phyloP scores from a whole-genome alignment of 1,139 yeast species.

The Ogataea hybrid region DNA sequence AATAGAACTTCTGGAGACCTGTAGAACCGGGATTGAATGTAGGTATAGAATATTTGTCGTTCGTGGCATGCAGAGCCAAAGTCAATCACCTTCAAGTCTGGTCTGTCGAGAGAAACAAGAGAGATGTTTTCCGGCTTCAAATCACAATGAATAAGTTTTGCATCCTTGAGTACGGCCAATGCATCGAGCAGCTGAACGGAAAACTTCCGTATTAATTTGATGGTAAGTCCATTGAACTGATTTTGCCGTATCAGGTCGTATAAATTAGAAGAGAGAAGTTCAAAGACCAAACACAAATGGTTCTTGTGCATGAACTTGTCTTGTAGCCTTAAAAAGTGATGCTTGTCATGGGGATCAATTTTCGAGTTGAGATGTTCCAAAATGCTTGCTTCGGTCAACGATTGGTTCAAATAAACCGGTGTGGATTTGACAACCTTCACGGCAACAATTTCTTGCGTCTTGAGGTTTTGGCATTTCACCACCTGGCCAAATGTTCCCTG shows the following conservation, averaged over 20 bases:
- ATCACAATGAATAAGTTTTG: conserved; percentile 92
- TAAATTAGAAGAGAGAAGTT: conserved; percentile 79
- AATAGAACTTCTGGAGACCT: conserved; percentile 93
- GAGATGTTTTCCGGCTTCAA: conserved; percentile 94
- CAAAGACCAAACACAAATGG: conserved; percentile 91
- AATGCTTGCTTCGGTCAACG: conserved; percentile 85
- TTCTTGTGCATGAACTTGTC: conserved; percentile 93
- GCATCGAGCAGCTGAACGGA: conserved; percentile 82
- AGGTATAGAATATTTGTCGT: conserved; percentile 84
- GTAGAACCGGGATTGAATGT: conserved; percentile 93
- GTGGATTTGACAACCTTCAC: conserved; percentile 92
- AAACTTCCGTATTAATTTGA: conserved; percentile 74
- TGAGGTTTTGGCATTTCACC: conserved; percentile 90
- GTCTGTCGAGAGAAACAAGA: conserved; percentile 76
- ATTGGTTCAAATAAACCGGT: conserved; percentile 89
- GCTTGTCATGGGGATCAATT: conserved; percentile 65
- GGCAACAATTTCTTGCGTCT: conserved; percentile 87
- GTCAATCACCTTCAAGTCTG: conserved; percentile 90
- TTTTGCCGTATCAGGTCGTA: conserved; percentile 92
- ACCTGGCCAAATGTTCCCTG: conserved; percentile 99
- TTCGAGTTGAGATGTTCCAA: conserved; percentile 77
- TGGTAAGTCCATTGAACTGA: conserved; percentile 86
- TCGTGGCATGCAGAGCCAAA: conserved; percentile 97
- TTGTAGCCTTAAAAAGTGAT: conserved; percentile 71
- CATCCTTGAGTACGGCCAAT: conserved; percentile 72